Evolutionary conservation across 768 basidiomycete species (phyloP).

Genomic region (Phanerodontia chrysosporium): DNA sequence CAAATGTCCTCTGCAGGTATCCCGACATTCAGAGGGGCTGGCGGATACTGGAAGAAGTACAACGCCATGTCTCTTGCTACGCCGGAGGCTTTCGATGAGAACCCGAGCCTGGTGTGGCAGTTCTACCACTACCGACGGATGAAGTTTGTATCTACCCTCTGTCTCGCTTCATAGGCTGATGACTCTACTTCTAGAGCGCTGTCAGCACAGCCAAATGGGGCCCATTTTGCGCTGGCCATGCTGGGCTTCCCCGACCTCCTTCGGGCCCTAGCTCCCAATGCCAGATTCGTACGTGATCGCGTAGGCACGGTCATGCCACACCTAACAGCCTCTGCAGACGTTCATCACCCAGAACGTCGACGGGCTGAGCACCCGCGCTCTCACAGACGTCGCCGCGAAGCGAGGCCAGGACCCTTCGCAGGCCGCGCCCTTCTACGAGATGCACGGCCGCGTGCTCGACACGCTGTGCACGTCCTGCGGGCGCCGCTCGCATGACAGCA

Average conservation of each 20-base stretch:
- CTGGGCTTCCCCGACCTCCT: slow-evolving; percentile 38
- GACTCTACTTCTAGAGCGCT: slow-evolving; percentile 35
- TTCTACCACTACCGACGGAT: slow-evolving; percentile 63
- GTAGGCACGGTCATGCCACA: not conserved
- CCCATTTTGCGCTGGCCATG: slow-evolving; percentile 47
- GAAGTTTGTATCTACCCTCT: slow-evolving; percentile 29
- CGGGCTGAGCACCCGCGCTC: slow-evolving; percentile 40
- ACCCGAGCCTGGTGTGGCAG: slow-evolving; percentile 55
- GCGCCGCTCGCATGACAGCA: slow-evolving; percentile 27
- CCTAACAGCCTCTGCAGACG: not conserved
- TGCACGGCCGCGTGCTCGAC: slow-evolving; percentile 60
- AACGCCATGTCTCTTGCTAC: slow-evolving; percentile 49
- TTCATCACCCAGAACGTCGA: slow-evolving; percentile 66
- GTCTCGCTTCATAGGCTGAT: not conserved
- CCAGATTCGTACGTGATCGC: slow-evolving; percentile 11
- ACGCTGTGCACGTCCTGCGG: slow-evolving; percentile 47
- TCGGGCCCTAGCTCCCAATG: slow-evolving; percentile 35
- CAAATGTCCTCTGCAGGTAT: slow-evolving; percentile 22
- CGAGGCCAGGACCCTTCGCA: not conserved
- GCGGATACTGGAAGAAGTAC: slow-evolving; percentile 49
- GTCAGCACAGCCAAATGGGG: slow-evolving; percentile 47
- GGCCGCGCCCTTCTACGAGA: slow-evolving; percentile 37
- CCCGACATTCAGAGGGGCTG: slow-evolving; percentile 49
- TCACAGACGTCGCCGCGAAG: slow-evolving; percentile 22
- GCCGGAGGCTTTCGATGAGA: slow-evolving; percentile 43